phyloP scores from a whole-genome alignment of 2,329 filamentous ascomycete genomes.

The Aspergillus sp. region DNA sequence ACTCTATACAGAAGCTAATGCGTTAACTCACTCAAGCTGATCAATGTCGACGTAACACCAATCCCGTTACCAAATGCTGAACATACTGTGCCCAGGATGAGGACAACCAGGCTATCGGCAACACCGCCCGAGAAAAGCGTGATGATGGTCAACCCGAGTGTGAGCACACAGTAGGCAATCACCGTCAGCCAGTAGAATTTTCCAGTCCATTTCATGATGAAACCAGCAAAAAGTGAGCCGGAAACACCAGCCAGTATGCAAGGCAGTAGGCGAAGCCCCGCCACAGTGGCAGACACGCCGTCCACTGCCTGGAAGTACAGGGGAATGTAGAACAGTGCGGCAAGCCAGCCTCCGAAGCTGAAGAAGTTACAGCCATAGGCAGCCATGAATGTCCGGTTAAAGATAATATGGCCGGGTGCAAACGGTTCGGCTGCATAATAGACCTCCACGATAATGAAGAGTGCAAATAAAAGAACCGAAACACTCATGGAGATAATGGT shows the following conservation, averaged over 20 bases:
- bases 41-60: conserved; percentile 68
- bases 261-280: conserved; percentile 66
- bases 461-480: conserved; percentile 57
- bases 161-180: conserved; percentile 51
- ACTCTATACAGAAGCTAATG: background rate
- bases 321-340: conserved; percentile 69
- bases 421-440: conserved; percentile 69
- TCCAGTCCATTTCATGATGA: conserved; percentile 67
- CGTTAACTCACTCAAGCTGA: conserved; percentile 58
- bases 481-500: conserved; percentile 58
- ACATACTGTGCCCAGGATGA: conserved; percentile 57
- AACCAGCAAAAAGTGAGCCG: conserved; percentile 63
- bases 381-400: conserved; percentile 63
- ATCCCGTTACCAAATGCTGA: conserved; percentile 55
- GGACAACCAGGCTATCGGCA: conserved; percentile 48
- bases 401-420: conserved; percentile 70
- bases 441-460: conserved; percentile 69
- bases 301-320: conserved; percentile 74
- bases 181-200: conserved; percentile 69
- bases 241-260: conserved; percentile 60
- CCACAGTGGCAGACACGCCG: conserved; percentile 59
- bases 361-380: conserved; percentile 73
- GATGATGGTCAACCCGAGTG: conserved; percentile 55
- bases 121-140: conserved; percentile 57
- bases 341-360: conserved; percentile 59